Base-by-base conservation (phyloP, 129 eudicot genomes). In the Artemisia argyi region DNA sequence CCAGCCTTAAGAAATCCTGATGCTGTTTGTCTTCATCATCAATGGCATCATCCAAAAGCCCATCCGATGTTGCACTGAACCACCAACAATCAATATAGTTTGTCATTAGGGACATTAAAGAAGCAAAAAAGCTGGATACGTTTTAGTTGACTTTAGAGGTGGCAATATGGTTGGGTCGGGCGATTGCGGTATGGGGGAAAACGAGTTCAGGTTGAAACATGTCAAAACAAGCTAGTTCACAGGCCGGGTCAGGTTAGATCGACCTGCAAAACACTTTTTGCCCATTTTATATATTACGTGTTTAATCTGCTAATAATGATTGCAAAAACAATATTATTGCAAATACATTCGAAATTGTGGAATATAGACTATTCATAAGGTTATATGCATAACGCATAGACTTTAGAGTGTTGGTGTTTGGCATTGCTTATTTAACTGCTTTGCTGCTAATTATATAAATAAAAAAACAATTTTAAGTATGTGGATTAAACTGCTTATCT, bases 31-130 rank as follows among this genome's bases (percentile, higher is more conserved):
- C 96, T 81, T 92, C 98, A 14, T 86, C 89, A 69, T 92, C 95
- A 70, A 92, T 87, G 17, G 98, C 91, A 46, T 85, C 84, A 81
- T 92, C 98, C 86, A 89, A 78, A 64, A 85, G 89, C 56, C 96
- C 96, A 16, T 83, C 91, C 15, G 89, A 82, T 4, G 90, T 84
- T 48, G 98, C 86, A 80, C 96, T 84, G 76, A 50, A 63, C 4
- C 17, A 61, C 66, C 48, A 61, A 30, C 4, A 17, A 30, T 61
- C 66, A 26, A 61, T 61, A 61, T 30, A 61, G 42, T 26, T 60
- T 61, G 46, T 28, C 30, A 28, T 22, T n/a, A 61, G 30, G 61
- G 46, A 39, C 10, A 39, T 39, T 7, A 39, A 39, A 39, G 11
- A 39, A 39, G 46, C 2, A 7, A 39, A 39, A 39, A 39, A 39